phyloP scores from a whole-genome alignment of 192 early-diverging fungal genomes.

The Entomortierella lignicola region DNA sequence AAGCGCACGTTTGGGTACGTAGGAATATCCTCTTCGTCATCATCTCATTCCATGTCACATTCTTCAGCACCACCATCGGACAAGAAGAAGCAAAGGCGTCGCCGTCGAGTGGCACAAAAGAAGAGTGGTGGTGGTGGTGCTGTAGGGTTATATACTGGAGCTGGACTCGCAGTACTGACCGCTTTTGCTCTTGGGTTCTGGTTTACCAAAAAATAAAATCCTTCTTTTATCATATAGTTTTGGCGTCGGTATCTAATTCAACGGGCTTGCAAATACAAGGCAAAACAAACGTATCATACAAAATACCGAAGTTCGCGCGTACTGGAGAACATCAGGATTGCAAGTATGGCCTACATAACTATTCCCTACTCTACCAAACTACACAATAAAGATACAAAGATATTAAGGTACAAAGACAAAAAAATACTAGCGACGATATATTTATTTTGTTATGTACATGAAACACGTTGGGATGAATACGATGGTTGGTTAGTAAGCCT shows the following conservation, averaged over 20 bases:
- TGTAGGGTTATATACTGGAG: slow-evolving; percentile 37
- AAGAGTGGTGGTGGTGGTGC: slow-evolving; percentile 24
- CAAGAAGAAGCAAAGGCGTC: slow-evolving; percentile 35
- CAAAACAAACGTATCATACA: not conserved
- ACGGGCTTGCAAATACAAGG: not conserved
- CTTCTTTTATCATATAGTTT: slow-evolving; percentile 13
- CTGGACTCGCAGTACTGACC: slow-evolving; percentile 58
- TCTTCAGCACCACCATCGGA: slow-evolving; percentile 29
- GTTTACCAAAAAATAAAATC: slow-evolving; percentile 54
- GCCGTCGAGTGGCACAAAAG: slow-evolving; percentile 22
- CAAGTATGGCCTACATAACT: no score
- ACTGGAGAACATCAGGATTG: not conserved
- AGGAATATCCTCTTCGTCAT: slow-evolving; percentile 34
- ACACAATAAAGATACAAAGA: no score
- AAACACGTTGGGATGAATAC: no score
- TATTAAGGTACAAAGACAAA: no score
- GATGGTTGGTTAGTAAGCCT: no score
- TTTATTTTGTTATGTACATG: no score
- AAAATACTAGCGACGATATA: no score
- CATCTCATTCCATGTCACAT: slow-evolving; percentile 9
- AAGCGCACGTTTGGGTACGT: slow-evolving; percentile 92
- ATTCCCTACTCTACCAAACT: no score
- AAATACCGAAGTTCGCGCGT: not conserved
- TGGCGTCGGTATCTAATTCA: slow-evolving; percentile 31
- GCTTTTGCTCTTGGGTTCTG: slow-evolving; percentile 57